Evolutionary conservation across 2,329 filamentous ascomycete species (phyloP).

Genomic region (Alternaria brassicicola): DNA sequence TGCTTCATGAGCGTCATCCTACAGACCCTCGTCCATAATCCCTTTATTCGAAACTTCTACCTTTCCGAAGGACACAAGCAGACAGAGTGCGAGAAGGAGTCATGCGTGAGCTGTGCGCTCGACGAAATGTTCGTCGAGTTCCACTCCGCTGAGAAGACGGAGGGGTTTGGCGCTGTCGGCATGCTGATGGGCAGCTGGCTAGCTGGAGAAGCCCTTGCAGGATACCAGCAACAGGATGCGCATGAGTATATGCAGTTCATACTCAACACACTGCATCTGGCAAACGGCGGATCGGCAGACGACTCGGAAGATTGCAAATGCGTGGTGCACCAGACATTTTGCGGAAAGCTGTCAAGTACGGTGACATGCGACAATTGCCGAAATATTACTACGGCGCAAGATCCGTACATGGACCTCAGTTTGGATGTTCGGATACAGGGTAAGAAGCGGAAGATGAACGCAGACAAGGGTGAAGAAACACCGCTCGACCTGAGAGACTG

Average conservation of each 20-base stretch:
- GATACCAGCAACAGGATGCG: slow-evolving; percentile 94
- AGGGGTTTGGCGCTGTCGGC: slow-evolving; percentile 88
- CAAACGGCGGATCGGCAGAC: slow-evolving; percentile 67
- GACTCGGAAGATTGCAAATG: slow-evolving; percentile 69
- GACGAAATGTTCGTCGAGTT: slow-evolving; percentile 69
- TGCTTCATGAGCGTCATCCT: slow-evolving; percentile 98
- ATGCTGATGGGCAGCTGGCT: slow-evolving; percentile 92
- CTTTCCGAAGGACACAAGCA: slow-evolving; percentile 87
- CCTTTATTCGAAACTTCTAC: slow-evolving; percentile 88
- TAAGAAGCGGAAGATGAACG: slow-evolving; percentile 66
- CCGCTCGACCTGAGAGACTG: slow-evolving; percentile 62
- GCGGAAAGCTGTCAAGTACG: slow-evolving; percentile 86
- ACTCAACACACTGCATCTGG: slow-evolving; percentile 82
- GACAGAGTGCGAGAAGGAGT: slow-evolving; percentile 68
- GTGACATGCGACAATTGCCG: slow-evolving; percentile 90
- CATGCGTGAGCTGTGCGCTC: slow-evolving; percentile 66
- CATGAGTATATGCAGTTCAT: slow-evolving; percentile 98
- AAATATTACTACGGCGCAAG: slow-evolving; percentile 79
- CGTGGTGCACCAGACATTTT: slow-evolving; percentile 93
- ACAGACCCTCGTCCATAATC: slow-evolving; percentile 92
- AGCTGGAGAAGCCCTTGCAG: slow-evolving; percentile 71
- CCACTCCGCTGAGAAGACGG: slow-evolving; percentile 75
- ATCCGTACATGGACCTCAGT: slow-evolving; percentile 90
- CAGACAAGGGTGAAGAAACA: slow-evolving; percentile 34
- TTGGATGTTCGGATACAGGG: slow-evolving; percentile 79